phyloP scores from a whole-genome alignment of 176 grass and related monocot genomes.

The Musa schizocarpa region DNA sequence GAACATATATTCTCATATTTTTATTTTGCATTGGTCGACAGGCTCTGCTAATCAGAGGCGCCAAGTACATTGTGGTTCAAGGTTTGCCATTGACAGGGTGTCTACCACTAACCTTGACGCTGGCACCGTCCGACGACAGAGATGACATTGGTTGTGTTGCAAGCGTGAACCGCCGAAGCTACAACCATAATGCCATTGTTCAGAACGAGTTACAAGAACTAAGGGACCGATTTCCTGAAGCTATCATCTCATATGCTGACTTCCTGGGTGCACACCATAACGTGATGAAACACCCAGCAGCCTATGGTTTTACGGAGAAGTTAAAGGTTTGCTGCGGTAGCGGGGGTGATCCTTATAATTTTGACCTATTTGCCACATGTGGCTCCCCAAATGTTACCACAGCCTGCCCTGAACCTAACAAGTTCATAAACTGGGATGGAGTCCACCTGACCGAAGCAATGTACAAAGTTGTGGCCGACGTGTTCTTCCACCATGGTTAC shows the following conservation, averaged over 20 bases:
- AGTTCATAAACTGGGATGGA: too few species aligned
- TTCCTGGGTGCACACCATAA: constrained; percentile 41
- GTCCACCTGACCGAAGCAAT: too few species aligned
- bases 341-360: constrained; percentile 69
- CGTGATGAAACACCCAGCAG: constrained; percentile 39
- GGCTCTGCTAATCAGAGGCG: constrained; percentile 56
- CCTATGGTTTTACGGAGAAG: too few species aligned
- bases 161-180: constrained; percentile 53
- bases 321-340: constrained; percentile 49
- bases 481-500: constrained; percentile 65
- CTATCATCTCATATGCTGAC: constrained; percentile 73
- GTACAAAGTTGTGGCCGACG: constrained; percentile 30
- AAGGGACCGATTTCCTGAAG: constrained; percentile 23
- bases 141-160: constrained; percentile 59
- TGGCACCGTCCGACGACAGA: constrained; percentile 49
- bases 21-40: constrained; percentile 8
- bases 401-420: constrained; percentile 46
- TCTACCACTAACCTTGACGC: constrained; percentile 46
- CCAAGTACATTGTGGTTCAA: constrained; percentile 74
- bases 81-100: constrained; percentile 76
- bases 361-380: constrained; percentile 79
- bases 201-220: constrained; percentile 37
- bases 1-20: too few species aligned
- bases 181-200: constrained; percentile 47
- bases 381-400: constrained; percentile 61